Base-by-base conservation (phyloP, 768 basidiomycete species). In the Boletus vermiculosoides region DNA sequence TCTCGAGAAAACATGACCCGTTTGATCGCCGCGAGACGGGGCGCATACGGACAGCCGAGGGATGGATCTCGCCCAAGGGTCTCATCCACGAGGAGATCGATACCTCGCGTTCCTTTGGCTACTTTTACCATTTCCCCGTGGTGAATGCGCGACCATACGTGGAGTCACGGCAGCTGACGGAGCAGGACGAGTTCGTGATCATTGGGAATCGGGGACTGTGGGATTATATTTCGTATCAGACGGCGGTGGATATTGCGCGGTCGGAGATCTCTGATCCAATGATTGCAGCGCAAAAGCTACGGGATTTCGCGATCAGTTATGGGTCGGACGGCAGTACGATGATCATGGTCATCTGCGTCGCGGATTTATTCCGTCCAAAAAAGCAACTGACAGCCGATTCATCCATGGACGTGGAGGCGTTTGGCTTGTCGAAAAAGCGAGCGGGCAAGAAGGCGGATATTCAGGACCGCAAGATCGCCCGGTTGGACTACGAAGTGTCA, bases 281-380 rank as follows among this genome's bases (percentile, higher is more conserved):
- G 86, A 86, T 94, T 66, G 97, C 97, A 5, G 93, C 97, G 0
- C 95, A 98, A 76, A 98, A 97, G 76, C 74, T 99, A 41, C 84
- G 97, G 47, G 97, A 99, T 70, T 91, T 98, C 60, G 94, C 97
- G 9, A 92, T 99, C 67, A 93, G 92, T 63, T 98, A 98, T 72
- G 97, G 97, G 2, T 92, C 94, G 18, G 86, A 90, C 53, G 92
- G 92, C 15, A 91, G 87, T 58, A 90, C 88, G 47, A 98, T 98
- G 94, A 94, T 98, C 74, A 98, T 98, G 96, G 94, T 98, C 36
- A 84, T 98, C 63, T 83, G 83, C 49, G 78, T 97, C 22, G 83
- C 82, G 10, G 93, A 92, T 66, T 76, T 95, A 33, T 91, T 94
- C 76, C 76, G 82, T 30, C 73, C 76, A 1, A 77, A 79, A 39